Conservation (phyloP, 2,329 filamentous ascomycete genomes). For the Venturia asperata region DNA sequence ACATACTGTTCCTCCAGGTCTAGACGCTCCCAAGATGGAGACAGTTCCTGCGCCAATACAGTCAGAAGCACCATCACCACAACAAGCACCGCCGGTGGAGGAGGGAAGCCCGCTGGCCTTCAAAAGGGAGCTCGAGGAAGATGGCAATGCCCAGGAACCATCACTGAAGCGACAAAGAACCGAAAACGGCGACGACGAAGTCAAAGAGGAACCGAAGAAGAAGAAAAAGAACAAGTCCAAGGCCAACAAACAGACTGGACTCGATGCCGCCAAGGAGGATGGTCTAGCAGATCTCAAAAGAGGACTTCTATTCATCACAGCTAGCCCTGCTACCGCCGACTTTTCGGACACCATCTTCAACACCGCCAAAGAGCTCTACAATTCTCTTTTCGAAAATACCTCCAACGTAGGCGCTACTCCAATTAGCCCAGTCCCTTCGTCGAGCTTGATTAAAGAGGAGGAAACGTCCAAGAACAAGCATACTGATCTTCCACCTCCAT, state of each 20-base stretch:
- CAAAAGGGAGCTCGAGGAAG: conserved; percentile 5
- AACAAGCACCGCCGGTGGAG: not conserved
- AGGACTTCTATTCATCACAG: conserved; percentile 14
- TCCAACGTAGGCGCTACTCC: not conserved
- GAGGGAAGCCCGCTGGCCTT: not conserved
- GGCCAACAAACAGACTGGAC: not conserved
- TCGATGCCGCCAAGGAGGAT: not conserved
- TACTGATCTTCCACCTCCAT: conserved; percentile 17
- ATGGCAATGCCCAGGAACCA: not conserved
- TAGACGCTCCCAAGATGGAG: not conserved
- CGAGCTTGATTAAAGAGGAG: not conserved
- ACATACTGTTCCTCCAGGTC: not conserved
- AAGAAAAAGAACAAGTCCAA: conserved; percentile 15
- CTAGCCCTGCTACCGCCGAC: conserved; percentile 42
- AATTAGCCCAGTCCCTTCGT: not conserved
- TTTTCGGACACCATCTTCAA: conserved; percentile 39
- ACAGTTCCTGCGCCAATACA: not conserved
- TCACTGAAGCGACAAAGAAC: not conserved
- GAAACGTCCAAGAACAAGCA: conserved; percentile 6
- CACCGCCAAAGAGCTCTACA: conserved; percentile 16
- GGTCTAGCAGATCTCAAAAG: conserved; percentile 6
- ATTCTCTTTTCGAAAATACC: not conserved
- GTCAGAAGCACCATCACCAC: not conserved
- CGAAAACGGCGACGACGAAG: not conserved
- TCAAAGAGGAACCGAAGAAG: conserved; percentile 9